These are phyloP conservation scores for Tympanopsis confertula DNA, from an alignment of 2,329 filamentous ascomycete genomes.

Conservation along the genomic window DNA sequence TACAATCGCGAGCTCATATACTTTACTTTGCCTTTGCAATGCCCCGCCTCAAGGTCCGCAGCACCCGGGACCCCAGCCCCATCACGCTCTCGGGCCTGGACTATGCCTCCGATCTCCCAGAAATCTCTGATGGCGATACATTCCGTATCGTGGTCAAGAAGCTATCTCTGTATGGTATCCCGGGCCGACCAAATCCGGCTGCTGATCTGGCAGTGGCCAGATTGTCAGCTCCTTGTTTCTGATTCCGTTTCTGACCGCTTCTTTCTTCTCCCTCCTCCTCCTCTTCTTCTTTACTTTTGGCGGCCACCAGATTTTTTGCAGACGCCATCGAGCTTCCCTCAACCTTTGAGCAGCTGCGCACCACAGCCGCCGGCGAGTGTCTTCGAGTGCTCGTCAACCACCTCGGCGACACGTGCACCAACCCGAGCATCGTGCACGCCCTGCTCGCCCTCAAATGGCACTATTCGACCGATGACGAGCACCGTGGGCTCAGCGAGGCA, in stretches of 20 bases:
- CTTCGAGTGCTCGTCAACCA: constrained; percentile 50
- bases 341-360: constrained; percentile 64
- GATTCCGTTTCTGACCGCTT: background rate
- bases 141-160: constrained; percentile 58
- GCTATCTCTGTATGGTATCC: constrained; percentile 50
- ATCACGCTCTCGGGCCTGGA: background rate
- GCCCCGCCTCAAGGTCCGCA: background rate
- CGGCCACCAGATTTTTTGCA: constrained; percentile 41
- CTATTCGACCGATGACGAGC: constrained; percentile 50
- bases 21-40: no score
- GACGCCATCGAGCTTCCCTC: constrained; percentile 52
- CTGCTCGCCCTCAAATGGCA: constrained; percentile 67
- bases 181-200: no score
- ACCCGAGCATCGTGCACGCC: constrained; percentile 61
- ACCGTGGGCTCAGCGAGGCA: constrained; percentile 55
- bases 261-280: background rate
- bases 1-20: no score
- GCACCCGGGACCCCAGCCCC: background rate
- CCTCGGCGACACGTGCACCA: constrained; percentile 49
- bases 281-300: constrained; percentile 7
- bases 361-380: constrained; percentile 48
- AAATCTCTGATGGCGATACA: constrained; percentile 42
- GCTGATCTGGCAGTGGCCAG: no score
- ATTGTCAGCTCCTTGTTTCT: constrained; percentile 1
- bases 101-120: constrained; percentile 30